Conservation (phyloP, 192 early-diverging fungal genomes). For the Borealophlyctis nickersoniae region DNA sequence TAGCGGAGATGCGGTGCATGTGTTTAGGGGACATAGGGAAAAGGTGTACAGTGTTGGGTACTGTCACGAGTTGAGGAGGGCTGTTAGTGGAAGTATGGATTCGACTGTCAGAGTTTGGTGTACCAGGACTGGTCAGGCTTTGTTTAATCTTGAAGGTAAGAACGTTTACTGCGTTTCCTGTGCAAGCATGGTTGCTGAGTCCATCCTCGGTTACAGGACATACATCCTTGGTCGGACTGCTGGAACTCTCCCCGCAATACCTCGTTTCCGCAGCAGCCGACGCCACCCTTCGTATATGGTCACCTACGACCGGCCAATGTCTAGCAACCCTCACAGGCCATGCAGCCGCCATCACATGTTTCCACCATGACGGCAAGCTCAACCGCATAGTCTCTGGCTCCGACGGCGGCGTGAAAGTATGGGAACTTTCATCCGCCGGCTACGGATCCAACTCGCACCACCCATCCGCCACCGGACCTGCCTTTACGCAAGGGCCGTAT, state of each 20-base stretch:
- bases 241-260: slow-evolving; percentile 79
- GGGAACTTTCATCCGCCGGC: slow-evolving; percentile 79
- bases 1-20: slow-evolving; percentile 66
- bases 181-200: neutral
- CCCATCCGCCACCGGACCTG: slow-evolving; percentile 16
- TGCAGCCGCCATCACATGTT: slow-evolving; percentile 91
- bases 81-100: slow-evolving; percentile 94
- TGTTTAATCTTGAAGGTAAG: slow-evolving; percentile 70
- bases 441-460: slow-evolving; percentile 26
- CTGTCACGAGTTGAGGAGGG: slow-evolving; percentile 73
- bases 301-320: slow-evolving; percentile 62
- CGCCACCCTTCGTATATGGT: slow-evolving; percentile 90
- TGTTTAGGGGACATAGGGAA: slow-evolving; percentile 80
- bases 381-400: slow-evolving; percentile 92
- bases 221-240: slow-evolving; percentile 86
- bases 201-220: slow-evolving; percentile 62
- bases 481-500: slow-evolving; percentile 40
- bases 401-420: slow-evolving; percentile 91
- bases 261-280: slow-evolving; percentile 96
- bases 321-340: slow-evolving; percentile 72
- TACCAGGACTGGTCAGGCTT: slow-evolving; percentile 72
- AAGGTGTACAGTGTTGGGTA: slow-evolving; percentile 96
- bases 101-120: slow-evolving; percentile 91
- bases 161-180: neutral
- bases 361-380: slow-evolving; percentile 86